Conservation (phyloP, 2,329 filamentous ascomycete species). For the Penicillium decumbens region DNA sequence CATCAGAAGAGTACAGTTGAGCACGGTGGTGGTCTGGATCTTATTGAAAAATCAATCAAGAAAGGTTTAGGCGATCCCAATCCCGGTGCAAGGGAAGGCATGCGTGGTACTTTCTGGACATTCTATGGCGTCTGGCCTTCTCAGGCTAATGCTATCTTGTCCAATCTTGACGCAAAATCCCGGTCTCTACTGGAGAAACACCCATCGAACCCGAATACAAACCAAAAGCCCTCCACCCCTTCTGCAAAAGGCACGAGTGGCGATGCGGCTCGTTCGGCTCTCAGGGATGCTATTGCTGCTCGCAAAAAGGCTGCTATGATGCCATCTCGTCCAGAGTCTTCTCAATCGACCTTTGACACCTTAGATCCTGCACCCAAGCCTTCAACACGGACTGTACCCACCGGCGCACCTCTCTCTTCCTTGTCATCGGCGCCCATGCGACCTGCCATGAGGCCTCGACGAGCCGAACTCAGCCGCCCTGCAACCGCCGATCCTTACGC, state of each 20-base stretch:
- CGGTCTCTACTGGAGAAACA: constrained; percentile 79
- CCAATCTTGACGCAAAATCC: constrained; percentile 69
- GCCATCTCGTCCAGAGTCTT: constrained; percentile 54
- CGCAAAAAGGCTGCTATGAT: constrained; percentile 60
- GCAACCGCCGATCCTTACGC: constrained; percentile 35
- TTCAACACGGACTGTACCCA: constrained; percentile 34
- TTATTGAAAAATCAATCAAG: constrained; percentile 82
- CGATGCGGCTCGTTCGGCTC: constrained; percentile 46
- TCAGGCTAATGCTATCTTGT: constrained; percentile 72
- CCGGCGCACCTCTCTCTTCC: constrained; percentile 36
- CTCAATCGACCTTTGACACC: constrained; percentile 50
- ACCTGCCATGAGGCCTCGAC: constrained; percentile 37
- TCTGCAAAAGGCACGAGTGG: constrained; percentile 17
- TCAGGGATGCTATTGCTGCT: constrained; percentile 79
- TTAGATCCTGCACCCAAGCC: constrained; percentile 31
- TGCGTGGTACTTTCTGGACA: constrained; percentile 79
- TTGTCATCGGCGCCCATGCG: constrained; percentile 59
- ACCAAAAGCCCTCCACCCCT: constrained; percentile 16
- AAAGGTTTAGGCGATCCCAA: constrained; percentile 87
- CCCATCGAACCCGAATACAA: constrained; percentile 60
- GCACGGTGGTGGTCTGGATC: constrained; percentile 73
- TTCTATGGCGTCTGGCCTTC: constrained; percentile 74
- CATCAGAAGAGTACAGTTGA: constrained; percentile 76
- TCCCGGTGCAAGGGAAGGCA: constrained; percentile 80
- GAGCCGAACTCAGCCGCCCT: constrained; percentile 36